Percentiles rank a stretch among this genome's conserved stretches.
Conservation (phyloP, 2,329 filamentous ascomycete species). For the Neonectria faginata region DNA sequence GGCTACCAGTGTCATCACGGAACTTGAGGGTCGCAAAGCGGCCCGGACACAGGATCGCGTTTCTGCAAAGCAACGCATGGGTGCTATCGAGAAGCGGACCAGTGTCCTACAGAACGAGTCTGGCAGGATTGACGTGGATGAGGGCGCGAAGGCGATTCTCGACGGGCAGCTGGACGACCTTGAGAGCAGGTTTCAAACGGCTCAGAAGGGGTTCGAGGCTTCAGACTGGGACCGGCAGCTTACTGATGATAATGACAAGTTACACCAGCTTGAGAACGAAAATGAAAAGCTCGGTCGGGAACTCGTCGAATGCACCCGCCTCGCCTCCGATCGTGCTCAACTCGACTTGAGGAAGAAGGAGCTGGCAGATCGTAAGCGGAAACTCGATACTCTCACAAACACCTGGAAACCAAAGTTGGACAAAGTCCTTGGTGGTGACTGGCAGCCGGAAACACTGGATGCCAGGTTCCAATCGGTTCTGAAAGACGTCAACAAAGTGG, state of each 20-base stretch:
- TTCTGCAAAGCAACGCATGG: constrained; percentile 78
- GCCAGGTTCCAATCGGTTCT: constrained; percentile 74
- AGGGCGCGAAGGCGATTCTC: constrained; percentile 83
- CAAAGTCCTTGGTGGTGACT: constrained; percentile 71
- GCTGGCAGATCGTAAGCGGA: constrained; percentile 76
- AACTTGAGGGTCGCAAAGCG: constrained; percentile 79
- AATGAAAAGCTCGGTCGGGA: constrained; percentile 81
- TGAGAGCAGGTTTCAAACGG: constrained; percentile 69
- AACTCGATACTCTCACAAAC: constrained; percentile 79
- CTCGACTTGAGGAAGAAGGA: constrained; percentile 88
- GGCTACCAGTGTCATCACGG: constrained; percentile 77
- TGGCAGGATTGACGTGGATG: constrained; percentile 82
- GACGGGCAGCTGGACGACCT: constrained; percentile 80
- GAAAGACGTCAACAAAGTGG: constrained; percentile 65
- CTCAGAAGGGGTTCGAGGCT: constrained; percentile 71
- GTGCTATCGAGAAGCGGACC: constrained; percentile 78
- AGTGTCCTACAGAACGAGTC: constrained; percentile 74
- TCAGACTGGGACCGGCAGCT: constrained; percentile 79
- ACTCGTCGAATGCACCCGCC: constrained; percentile 82
- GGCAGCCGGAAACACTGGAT: constrained; percentile 79
- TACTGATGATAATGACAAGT: constrained; percentile 71
- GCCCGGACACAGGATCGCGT: constrained; percentile 80
- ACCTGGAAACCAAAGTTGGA: constrained; percentile 80
- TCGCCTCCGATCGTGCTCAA: constrained; percentile 84
- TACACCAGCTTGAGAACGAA: constrained; percentile 78